These are phyloP conservation scores for Cordyceps cicadae DNA, from an alignment of 2,329 filamentous ascomycete species.

Conservation along the genomic window DNA sequence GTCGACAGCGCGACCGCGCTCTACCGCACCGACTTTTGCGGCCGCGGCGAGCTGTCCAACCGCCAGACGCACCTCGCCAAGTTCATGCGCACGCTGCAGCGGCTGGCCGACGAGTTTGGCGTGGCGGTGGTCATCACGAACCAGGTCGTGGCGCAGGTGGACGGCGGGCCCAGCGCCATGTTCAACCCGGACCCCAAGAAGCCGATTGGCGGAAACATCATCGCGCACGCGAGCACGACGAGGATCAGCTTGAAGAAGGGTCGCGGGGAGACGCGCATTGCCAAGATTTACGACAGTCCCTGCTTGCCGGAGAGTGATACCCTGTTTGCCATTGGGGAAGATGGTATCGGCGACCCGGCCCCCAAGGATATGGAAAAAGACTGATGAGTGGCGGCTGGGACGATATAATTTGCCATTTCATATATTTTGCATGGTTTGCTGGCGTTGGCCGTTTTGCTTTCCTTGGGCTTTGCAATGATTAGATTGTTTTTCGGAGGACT, in stretches of 20 bases:
- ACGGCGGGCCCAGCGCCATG: conserved; percentile 93
- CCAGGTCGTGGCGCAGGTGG: conserved; percentile 96
- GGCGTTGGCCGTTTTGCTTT: conserved; percentile 22
- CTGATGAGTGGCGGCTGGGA: conserved; percentile 28
- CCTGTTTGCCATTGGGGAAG: conserved; percentile 92
- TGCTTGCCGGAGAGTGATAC: conserved; percentile 95
- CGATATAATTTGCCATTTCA: conserved; percentile 16
- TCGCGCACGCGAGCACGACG: conserved; percentile 94
- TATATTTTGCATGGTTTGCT: conserved; percentile 20
- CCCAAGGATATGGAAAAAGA: conserved; percentile 94
- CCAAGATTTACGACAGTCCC: conserved; percentile 98
- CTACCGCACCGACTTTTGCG: conserved; percentile 93
- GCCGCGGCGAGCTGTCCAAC: conserved; percentile 92
- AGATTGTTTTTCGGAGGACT: neutral
- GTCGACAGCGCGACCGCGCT: conserved; percentile 94
- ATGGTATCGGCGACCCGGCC: conserved; percentile 90
- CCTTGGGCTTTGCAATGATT: neutral
- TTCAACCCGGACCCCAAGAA: conserved; percentile 99
- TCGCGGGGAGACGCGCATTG: conserved; percentile 87
- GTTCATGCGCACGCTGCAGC: conserved; percentile 77
- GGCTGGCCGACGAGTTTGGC: conserved; percentile 75
- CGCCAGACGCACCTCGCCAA: conserved; percentile 83
- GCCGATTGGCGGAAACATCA: conserved; percentile 97
- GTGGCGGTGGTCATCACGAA: conserved; percentile 99
- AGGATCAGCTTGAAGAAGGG: conserved; percentile 93